A percentile compares a stretch with the other conserved stretches of the same genome.
Evolutionary conservation across 345 rosid species (phyloP).

Genomic region (Angophora floribunda): DNA sequence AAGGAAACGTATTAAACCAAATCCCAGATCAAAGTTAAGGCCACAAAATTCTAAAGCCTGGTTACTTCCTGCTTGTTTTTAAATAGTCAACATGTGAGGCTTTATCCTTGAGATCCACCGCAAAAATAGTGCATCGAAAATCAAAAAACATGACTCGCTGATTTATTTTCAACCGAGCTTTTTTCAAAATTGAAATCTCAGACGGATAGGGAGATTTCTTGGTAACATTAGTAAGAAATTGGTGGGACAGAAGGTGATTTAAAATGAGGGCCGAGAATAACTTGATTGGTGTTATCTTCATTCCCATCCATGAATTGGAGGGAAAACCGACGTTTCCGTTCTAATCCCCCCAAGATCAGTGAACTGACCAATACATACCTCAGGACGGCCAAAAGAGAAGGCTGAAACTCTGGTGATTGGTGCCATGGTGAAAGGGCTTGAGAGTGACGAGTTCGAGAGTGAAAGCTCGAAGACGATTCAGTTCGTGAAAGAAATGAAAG

Average conservation of each 20-base stretch:
- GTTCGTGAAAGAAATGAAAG: no score
- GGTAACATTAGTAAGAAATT: neutral
- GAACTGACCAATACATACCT: no score
- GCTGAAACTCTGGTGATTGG: no score
- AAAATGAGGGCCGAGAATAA: neutral
- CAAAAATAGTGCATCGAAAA: neutral
- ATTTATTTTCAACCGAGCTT: neutral
- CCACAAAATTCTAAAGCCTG: neutral
- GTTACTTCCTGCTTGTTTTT: neutral
- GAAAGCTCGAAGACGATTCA: no score
- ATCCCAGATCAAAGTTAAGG: neutral
- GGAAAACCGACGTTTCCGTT: no score
- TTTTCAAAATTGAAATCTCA: neutral
- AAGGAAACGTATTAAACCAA: no score
- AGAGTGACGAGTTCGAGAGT: no score
- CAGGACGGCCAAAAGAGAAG: no score
- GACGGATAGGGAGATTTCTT: neutral
- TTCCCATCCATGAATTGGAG: no score
- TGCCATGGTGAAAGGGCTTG: no score
- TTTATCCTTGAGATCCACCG: neutral
- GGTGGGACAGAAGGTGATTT: neutral
- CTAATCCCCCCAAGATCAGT: no score
- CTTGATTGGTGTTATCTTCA: no score
- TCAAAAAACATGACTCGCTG: neutral
- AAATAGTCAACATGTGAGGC: neutral